phyloP scores from a whole-genome alignment of 805 yeast species.

The Saccharomycopsis amapae region DNA sequence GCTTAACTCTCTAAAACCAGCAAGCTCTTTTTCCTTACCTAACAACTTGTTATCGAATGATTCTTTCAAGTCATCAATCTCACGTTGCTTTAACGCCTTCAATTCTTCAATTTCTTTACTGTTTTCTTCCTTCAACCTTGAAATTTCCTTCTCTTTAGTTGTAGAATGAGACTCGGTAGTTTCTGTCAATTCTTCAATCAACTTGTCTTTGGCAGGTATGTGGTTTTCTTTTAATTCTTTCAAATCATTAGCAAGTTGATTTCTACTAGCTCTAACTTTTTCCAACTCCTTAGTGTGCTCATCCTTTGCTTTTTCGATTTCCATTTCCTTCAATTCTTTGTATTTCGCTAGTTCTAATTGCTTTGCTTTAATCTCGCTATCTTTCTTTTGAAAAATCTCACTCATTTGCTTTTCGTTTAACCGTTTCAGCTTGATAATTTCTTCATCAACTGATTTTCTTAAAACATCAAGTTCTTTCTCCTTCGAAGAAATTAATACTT shows the following conservation, averaged over 20 bases:
- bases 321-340: neutral
- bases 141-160: too few species aligned
- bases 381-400: neutral
- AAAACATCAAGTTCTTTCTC: too few species aligned
- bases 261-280: neutral
- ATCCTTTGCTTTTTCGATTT: slow-evolving; percentile 1
- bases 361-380: neutral
- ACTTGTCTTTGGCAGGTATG: neutral
- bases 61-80: too few species aligned
- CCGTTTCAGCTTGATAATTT: neutral
- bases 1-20: too few species aligned
- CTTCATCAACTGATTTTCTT: too few species aligned
- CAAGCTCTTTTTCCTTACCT: too few species aligned
- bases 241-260: neutral
- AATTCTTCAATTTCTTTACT: slow-evolving; percentile 3
- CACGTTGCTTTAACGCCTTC: too few species aligned
- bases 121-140: too few species aligned
- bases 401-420: neutral
- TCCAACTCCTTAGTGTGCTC: neutral
- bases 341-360: neutral
- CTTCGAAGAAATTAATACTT: too few species aligned
- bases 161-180: too few species aligned
- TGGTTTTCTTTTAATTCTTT: neutral
- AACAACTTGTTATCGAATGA: too few species aligned
- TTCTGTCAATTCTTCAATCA: too few species aligned